Conservation (phyloP, 2,329 filamentous ascomycete genomes). For the Fusarium tupiense region DNA sequence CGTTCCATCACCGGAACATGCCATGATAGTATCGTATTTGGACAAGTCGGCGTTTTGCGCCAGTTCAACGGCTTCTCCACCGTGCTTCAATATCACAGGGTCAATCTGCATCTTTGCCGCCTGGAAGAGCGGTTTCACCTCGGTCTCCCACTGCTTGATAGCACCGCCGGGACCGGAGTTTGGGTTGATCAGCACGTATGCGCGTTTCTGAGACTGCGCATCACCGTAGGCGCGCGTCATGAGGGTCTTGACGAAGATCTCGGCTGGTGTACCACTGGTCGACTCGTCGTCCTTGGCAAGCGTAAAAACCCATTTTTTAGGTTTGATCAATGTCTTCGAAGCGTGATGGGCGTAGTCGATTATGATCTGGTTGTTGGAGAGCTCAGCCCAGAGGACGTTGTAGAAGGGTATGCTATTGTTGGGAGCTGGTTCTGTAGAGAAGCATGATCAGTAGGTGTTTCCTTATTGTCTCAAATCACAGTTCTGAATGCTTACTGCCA, state of each 20-base stretch:
- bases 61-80: conserved; percentile 83
- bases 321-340: conserved; percentile 68
- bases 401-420: conserved; percentile 73
- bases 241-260: conserved; percentile 73
- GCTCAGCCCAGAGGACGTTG: conserved; percentile 84
- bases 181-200: conserved; percentile 92
- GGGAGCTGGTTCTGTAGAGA: conserved; percentile 35
- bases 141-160: conserved; percentile 74
- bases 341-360: conserved; percentile 76
- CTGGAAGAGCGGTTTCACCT: conserved; percentile 83
- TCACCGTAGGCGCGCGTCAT: conserved; percentile 75
- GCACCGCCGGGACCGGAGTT: conserved; percentile 86
- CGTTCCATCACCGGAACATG: conserved; percentile 91
- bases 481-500: conserved; percentile 21
- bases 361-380: conserved; percentile 67
- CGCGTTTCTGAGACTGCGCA: conserved; percentile 75
- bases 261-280: conserved; percentile 50
- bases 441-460: conserved; percentile 5
- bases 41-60: conserved; percentile 79
- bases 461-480: background rate
- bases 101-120: conserved; percentile 83
- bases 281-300: conserved; percentile 52
- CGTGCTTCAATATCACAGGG: conserved; percentile 74
- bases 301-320: conserved; percentile 63
- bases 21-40: conserved; percentile 84